These are phyloP conservation scores for Dioscorea zingiberensis DNA, from an alignment of 106 monocot genomes.

Conservation along the genomic window DNA sequence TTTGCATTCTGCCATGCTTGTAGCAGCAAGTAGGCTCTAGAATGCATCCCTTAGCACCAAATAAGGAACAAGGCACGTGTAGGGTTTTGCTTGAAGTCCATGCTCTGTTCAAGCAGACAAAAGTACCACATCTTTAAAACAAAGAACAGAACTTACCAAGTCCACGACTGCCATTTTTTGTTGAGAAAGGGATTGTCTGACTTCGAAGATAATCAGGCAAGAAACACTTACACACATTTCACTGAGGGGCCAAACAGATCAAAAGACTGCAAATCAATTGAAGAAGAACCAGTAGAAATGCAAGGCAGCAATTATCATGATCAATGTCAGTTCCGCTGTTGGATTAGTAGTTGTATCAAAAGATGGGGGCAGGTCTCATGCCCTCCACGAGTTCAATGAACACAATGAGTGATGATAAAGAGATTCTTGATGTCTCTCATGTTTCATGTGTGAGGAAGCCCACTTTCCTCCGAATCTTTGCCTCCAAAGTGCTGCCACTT, in stretches of 20 bases:
- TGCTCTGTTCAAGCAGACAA: constrained; percentile 48
- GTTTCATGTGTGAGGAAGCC: constrained; percentile 1
- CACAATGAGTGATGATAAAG: constrained; percentile 9
- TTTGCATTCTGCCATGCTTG: constrained; percentile 68
- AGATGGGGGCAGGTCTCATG: constrained; percentile 85
- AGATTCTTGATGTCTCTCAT: constrained; percentile 1
- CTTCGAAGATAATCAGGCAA: constrained; percentile 18
- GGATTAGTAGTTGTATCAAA: constrained; percentile 8
- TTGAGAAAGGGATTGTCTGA: constrained; percentile 21
- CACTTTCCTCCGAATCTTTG: neutral
- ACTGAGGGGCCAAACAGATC: constrained; percentile 26
- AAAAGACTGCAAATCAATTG: constrained; percentile 13
- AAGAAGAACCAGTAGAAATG: constrained; percentile 7
- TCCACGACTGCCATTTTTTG: constrained; percentile 18
- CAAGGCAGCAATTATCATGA: constrained; percentile 10
- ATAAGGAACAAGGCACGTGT: constrained; percentile 29
- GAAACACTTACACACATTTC: constrained; percentile 16
- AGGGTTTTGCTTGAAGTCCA: constrained; percentile 68
- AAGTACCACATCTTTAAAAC: constrained; percentile 4
- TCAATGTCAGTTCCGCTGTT: constrained; percentile 4
- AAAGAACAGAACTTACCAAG: constrained; percentile 9
- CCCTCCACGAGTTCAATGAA: constrained; percentile 40
- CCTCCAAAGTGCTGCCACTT: constrained; percentile 11
- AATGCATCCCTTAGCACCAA: constrained; percentile 60
- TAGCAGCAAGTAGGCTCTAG: constrained; percentile 44